Conservation (phyloP, 1,284 basidiomycete species). For the Peniophora sp. region DNA sequence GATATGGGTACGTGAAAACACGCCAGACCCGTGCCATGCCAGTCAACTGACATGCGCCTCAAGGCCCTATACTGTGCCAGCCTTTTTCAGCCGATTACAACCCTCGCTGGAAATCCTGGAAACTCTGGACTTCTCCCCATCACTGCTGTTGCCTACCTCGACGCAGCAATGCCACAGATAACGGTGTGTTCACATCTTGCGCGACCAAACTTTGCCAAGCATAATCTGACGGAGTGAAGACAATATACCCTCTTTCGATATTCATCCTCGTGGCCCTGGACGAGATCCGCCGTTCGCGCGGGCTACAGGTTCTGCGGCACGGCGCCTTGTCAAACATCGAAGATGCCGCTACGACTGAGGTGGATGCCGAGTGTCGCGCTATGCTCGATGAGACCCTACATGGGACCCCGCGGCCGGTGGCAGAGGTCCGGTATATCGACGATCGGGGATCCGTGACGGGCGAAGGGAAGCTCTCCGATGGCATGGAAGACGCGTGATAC, state of each 20-base stretch:
- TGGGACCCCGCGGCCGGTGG: too few relatives aligned
- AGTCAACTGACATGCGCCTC: background rate
- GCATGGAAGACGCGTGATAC: too few relatives aligned
- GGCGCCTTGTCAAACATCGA: too few relatives aligned
- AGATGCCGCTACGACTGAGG: too few relatives aligned
- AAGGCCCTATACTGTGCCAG: background rate
- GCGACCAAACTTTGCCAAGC: background rate
- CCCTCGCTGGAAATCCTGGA: background rate
- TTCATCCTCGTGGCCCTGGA: background rate
- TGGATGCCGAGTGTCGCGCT: too few relatives aligned
- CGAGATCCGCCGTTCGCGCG: conserved; percentile 8
- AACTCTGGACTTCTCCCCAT: background rate
- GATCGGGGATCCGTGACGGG: too few relatives aligned
- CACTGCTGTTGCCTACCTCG: background rate
- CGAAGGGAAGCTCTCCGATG: too few relatives aligned
- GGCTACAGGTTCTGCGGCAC: too few relatives aligned
- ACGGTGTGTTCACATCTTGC: background rate
- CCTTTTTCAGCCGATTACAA: background rate
- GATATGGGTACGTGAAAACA: too few relatives aligned
- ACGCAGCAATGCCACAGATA: background rate
- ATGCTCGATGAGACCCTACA: too few relatives aligned
- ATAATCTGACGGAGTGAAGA: background rate
- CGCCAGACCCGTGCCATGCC: background rate
- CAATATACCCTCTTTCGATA: background rate
- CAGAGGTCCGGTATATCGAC: too few relatives aligned